Percentiles rank a stretch among this genome's conserved stretches.
These are phyloP conservation scores for Arxiozyma telluris DNA, from an alignment of 1,139 yeast genomes.

Conservation along the genomic window DNA sequence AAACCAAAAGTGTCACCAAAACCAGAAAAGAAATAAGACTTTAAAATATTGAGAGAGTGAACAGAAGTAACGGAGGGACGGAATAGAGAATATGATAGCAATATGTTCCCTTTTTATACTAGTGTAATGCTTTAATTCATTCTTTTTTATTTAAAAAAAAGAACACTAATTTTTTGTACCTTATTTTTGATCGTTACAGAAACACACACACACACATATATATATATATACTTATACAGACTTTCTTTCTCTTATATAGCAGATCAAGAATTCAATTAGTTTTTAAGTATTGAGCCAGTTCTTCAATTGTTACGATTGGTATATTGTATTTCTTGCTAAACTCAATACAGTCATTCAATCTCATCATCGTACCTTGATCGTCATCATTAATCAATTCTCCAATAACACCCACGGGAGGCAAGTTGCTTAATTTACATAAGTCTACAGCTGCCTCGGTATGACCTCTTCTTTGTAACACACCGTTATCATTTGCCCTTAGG, in stretches of 20 bases:
- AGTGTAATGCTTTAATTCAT: no score
- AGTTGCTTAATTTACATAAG: conserved; percentile 65
- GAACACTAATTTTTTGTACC: no score
- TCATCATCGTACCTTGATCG: conserved; percentile 92
- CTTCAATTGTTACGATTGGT: conserved; percentile 75
- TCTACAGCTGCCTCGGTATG: conserved; percentile 98
- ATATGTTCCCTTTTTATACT: no score
- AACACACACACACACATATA: not conserved
- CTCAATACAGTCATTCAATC: conserved; percentile 73
- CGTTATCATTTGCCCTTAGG: conserved; percentile 80
- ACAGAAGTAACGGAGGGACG: not conserved
- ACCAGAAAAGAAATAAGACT: conserved; percentile 4
- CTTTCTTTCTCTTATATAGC: not conserved
- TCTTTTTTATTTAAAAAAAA: no score
- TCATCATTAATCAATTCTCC: conserved; percentile 93
- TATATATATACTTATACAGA: not conserved
- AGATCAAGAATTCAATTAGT: not conserved
- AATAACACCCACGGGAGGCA: conserved; percentile 82
- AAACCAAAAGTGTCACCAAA: conserved; percentile 41
- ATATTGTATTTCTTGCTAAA: conserved; percentile 58
- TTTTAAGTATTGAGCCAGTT: conserved; percentile 49
- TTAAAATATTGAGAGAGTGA: not conserved
- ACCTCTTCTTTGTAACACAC: conserved; percentile 77
- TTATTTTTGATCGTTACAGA: not conserved
- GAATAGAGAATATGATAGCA: not conserved